These are phyloP conservation scores for Mortierella sp. DNA, from an alignment of 371 early-diverging fungal genomes.

Conservation along the genomic window DNA sequence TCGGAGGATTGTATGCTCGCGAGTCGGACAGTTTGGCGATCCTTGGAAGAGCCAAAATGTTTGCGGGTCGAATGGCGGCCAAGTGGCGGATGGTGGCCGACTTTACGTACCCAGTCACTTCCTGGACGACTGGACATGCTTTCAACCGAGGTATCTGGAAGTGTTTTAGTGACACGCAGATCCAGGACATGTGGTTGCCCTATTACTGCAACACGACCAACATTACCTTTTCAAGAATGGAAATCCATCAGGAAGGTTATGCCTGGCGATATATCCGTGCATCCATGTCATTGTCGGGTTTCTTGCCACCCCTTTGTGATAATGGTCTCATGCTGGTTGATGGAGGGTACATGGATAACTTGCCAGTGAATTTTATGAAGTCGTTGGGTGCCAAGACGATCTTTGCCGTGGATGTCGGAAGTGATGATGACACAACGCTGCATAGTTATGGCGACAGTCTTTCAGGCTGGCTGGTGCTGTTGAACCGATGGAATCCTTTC, in stretches of 20 bases:
- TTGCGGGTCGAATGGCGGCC: conserved; percentile 84
- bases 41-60: conserved; percentile 87
- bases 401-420: conserved; percentile 96
- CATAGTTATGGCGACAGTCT: conserved; percentile 94
- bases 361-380: conserved; percentile 92
- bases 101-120: conserved; percentile 95
- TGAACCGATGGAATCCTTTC: conserved; percentile 88
- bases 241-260: conserved; percentile 92
- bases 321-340: conserved; percentile 97
- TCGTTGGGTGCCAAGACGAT: conserved; percentile 92
- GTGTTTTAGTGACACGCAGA: conserved; percentile 91
- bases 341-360: conserved; percentile 99
- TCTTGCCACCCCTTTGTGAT: conserved; percentile 96
- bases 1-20: conserved; percentile 95
- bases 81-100: conserved; percentile 94
- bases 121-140: conserved; percentile 93
- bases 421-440: conserved; percentile 92
- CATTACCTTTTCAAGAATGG: conserved; percentile 95
- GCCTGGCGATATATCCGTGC: conserved; percentile 99
- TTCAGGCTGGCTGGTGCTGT: conserved; percentile 93
- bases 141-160: conserved; percentile 98
- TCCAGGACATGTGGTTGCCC: conserved; percentile 98
- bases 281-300: conserved; percentile 98
- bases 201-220: conserved; percentile 98
- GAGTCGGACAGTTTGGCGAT: conserved; percentile 91